A percentile compares a stretch with the other conserved stretches of the same genome.
phyloP scores from a whole-genome alignment of 306 rosid genomes.

The Vigna hirtella region DNA sequence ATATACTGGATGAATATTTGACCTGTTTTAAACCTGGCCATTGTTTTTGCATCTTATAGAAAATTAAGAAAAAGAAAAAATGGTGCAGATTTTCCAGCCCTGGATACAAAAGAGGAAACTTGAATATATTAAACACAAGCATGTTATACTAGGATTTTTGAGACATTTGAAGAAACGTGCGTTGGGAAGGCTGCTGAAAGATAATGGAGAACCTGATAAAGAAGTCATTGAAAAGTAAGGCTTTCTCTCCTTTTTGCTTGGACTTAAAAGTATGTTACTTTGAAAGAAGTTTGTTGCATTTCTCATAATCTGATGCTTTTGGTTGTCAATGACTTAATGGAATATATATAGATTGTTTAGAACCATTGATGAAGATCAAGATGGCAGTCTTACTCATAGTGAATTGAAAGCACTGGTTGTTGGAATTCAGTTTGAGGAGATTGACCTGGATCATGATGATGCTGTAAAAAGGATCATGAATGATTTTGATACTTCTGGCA shows the following conservation, averaged over 20 bases:
- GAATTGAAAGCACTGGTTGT: conserved; percentile 80
- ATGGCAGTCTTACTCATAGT: conserved; percentile 57
- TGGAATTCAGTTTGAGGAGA: conserved; percentile 73
- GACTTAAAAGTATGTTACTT: conserved; percentile 27
- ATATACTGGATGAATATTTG: conserved; percentile 25
- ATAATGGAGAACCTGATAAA: conserved; percentile 67
- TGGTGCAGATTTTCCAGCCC: conserved; percentile 87
- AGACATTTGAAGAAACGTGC: conserved; percentile 64
- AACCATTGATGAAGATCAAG: conserved; percentile 58
- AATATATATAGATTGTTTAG: conserved; percentile 68
- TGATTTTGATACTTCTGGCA: conserved; percentile 68
- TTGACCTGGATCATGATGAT: conserved; percentile 70
- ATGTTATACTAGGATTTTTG: conserved; percentile 75
- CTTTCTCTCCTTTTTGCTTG: conserved; percentile 33
- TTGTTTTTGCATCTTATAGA: conserved; percentile 13
- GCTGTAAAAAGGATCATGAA: conserved; percentile 63
- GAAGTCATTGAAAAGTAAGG: conserved; percentile 66
- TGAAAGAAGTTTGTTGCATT: conserved; percentile 12
- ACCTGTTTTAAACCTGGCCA: conserved; percentile 11
- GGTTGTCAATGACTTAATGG: conserved; percentile 35
- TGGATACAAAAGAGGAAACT: conserved; percentile 86
- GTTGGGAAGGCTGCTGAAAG: conserved; percentile 69
- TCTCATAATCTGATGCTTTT: neutral
- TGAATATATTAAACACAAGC: conserved; percentile 71
- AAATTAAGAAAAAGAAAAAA: conserved; percentile 22